Evolutionary conservation across 192 early-diverging fungal species (phyloP).

Genomic region (Coemansia biformis): DNA sequence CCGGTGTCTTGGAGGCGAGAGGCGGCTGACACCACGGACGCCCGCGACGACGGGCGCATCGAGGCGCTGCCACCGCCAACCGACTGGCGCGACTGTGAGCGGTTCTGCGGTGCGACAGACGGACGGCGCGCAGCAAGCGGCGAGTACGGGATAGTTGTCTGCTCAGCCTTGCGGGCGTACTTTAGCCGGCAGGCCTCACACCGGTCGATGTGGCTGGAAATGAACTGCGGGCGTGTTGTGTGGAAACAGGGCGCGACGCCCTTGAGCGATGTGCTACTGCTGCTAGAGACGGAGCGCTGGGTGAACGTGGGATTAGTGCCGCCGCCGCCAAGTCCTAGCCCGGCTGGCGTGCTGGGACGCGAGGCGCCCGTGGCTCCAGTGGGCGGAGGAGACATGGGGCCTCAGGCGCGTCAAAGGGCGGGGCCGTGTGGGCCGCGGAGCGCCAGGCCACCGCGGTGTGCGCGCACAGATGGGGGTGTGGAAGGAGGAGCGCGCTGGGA

Average conservation of each 20-base stretch:
- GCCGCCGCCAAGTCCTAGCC: slow-evolving; percentile 25
- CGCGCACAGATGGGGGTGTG: too few species aligned
- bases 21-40: slow-evolving; percentile 26
- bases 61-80: slow-evolving; percentile 1
- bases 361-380: slow-evolving; percentile 1
- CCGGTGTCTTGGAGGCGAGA: slow-evolving; percentile 13
- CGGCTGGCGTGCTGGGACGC: slow-evolving; percentile 22
- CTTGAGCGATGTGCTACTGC: slow-evolving; percentile 33
- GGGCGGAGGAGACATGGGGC: slow-evolving; percentile 33
- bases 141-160: slow-evolving; percentile 33
- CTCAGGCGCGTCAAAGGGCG: too few species aligned
- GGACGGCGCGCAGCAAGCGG: slow-evolving; percentile 26
- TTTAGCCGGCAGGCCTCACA: slow-evolving; percentile 49
- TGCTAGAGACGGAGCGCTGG: slow-evolving; percentile 37
- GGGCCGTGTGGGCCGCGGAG: too few species aligned
- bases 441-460: too few species aligned
- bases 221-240: slow-evolving; percentile 48
- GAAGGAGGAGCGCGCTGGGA: too few species aligned
- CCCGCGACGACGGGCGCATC: slow-evolving; percentile 38
- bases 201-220: slow-evolving; percentile 49
- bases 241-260: slow-evolving; percentile 45
- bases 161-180: slow-evolving; percentile 50
- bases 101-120: slow-evolving; percentile 16
- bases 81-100: slow-evolving; percentile 32
- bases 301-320: slow-evolving; percentile 13